Evolutionary conservation across 2,329 filamentous ascomycete species (phyloP), one percentile per base, ranked within the genome.

Genomic region (Aspergillaceae sp.): DNA sequence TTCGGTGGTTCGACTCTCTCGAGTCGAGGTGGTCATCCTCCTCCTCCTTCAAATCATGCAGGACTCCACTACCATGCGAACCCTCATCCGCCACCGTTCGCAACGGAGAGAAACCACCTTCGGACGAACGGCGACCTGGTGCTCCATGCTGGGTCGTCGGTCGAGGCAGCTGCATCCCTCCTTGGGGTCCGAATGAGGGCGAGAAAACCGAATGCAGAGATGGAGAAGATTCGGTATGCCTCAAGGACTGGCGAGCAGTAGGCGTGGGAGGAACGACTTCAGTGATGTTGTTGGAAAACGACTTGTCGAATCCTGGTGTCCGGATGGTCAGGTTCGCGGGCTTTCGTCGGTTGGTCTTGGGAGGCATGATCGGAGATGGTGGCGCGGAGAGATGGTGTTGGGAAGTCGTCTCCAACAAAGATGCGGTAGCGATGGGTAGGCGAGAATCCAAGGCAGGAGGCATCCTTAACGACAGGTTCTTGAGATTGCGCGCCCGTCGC

Each of bases 401-500:
- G 10, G 58, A 63, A 8, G 51, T 53, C 6, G 59, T 69, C 63
- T 72, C 67, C 29, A 73, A 63, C 1, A 77, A 59, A 6, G 75
- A 71, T 10, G 74, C 64, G 45, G 75, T 74, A 10, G 74, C 61
- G 43, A 74, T 70, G 9, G 70, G 63, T 4, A 77, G 74, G 26
- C 74, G 62, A 4, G 65, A 53, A 19, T 38, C 36, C 9, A 62
- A 59, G 0, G 74, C 71, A 7, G 73, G 56, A 6, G 77, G 72
- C 45, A 81, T 80, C 53, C 80, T 78, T 48, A 83, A 72, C 2
- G 79, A 81, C 3, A 83, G 67, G 51, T 81, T 82, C 58, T 83
- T 83, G 48, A 83, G 68, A 55, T 83, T 83, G 38, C 77, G 73
- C 30, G 75, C 75, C 60, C 63, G 59, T 47, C 65, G 51, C n/a